phyloP scores from a whole-genome alignment of 2,329 filamentous ascomycete species.

The Nannizzia gypsea region DNA sequence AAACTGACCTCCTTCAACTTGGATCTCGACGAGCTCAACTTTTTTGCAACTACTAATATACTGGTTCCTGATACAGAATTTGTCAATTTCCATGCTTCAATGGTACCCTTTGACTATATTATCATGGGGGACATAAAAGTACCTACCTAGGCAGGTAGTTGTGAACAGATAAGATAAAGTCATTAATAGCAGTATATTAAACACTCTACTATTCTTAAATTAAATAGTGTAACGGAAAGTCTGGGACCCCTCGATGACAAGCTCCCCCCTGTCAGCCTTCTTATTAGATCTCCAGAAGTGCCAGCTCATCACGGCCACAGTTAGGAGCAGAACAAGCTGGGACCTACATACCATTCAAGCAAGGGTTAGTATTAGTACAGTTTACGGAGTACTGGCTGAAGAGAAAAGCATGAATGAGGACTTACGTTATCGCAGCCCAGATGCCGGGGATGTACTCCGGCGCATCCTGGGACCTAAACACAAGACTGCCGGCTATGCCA shows the following conservation, averaged over 20 bases:
- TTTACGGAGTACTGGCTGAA: background rate
- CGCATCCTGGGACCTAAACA: slow-evolving; percentile 47
- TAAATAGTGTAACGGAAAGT: slow-evolving; percentile 30
- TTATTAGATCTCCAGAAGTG: slow-evolving; percentile 26
- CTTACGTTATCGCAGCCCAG: slow-evolving; percentile 22
- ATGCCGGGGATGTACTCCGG: slow-evolving; percentile 27
- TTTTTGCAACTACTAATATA: too few relatives aligned
- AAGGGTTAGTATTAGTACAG: background rate
- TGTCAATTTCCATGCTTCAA: too few relatives aligned
- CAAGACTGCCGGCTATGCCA: slow-evolving; percentile 61
- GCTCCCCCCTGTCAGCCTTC: slow-evolving; percentile 25
- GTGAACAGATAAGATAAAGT: too few relatives aligned
- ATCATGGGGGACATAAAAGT: too few relatives aligned
- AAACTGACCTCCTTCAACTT: too few relatives aligned
- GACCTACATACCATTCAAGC: slow-evolving; percentile 17
- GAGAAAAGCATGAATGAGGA: background rate
- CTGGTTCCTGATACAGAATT: too few relatives aligned
- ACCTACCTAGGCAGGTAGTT: too few relatives aligned
- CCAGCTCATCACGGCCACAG: slow-evolving; percentile 20
- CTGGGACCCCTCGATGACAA: slow-evolving; percentile 25
- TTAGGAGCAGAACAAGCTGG: slow-evolving; percentile 24
- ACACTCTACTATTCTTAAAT: background rate
- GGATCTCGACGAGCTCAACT: too few relatives aligned
- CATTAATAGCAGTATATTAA: too few relatives aligned
- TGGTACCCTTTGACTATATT: too few relatives aligned